Conservation (phyloP, 257 asterid species). For the Solanum pinnatisectum region DNA sequence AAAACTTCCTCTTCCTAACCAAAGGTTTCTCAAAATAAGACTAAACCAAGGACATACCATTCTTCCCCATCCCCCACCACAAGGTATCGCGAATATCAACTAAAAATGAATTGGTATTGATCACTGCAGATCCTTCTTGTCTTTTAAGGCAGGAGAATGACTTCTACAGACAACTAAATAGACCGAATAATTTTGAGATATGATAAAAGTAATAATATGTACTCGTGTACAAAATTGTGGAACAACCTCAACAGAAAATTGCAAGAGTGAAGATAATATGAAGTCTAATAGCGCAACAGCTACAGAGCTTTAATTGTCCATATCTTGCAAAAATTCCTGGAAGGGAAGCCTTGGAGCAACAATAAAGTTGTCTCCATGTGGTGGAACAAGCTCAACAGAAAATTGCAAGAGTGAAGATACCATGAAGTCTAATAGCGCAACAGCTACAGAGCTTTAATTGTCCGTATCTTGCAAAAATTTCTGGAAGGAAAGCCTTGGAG, state of each 20-base stretch:
- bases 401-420: too few relatives aligned
- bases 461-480: background rate
- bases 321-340: background rate
- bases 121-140: background rate
- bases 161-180: background rate
- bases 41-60: background rate
- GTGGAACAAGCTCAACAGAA: too few relatives aligned
- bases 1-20: background rate
- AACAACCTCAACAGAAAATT: background rate
- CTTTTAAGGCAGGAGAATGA: background rate
- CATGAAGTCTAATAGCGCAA: too few relatives aligned
- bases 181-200: background rate
- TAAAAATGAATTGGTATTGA: background rate
- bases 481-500: background rate
- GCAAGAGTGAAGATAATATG: background rate
- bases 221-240: background rate
- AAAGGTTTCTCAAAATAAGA: background rate
- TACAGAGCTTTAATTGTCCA: background rate
- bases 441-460: background rate
- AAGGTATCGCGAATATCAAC: background rate
- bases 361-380: too few relatives aligned
- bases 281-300: background rate
- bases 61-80: background rate
- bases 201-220: background rate
- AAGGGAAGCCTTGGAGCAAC: background rate